Base-by-base conservation (phyloP, 495 filamentous ascomycete genomes). In the Jackrogersella minutella region DNA sequence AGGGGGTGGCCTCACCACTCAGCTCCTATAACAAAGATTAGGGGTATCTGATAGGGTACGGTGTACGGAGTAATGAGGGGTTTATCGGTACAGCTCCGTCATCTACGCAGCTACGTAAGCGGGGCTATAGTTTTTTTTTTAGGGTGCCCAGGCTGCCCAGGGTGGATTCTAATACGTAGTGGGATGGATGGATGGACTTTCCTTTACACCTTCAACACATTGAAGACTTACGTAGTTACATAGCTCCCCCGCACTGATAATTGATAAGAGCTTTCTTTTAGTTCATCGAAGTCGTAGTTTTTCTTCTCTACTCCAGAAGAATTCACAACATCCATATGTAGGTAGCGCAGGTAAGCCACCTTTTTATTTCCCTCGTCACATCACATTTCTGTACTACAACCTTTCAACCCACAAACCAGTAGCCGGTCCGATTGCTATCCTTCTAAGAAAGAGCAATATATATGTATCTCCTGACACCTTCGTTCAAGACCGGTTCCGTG, bases 241-340 rank as follows among this genome's bases (percentile, higher is more conserved):
- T 54, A 64, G 66, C 60, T 64, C 43, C 61, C 64, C 66, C 61
- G 57, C 66, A 58, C 52, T 16, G 66, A 69, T 69, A 69, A 47
- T 46, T 64, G 66, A 69, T 69, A 69, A 69, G 66, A 69, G 66
- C 66, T 69, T 69, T 56, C 17, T 55, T 46, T 44, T 58, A n/a
- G 17, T 62, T 52, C 28, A 39, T 24, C 14, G 37, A 50, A 64
- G 24, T 14, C 30, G n/a, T 57, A 7, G 51, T 50, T 43, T 36
- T 51, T 50, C 21, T 58, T 30, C 26, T 52, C 26, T 43, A 14
- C 34, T 46, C 24, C 11, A 40, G 2, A 49, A 16, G 2, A n/a
- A 66, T 66, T n/a, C n/a, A n/a, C n/a, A 41, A 64, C 62, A 64
- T 58, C 34, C 1, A 37, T 7, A 39, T 40, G 47, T 41, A 37